phyloP scores from a whole-genome alignment of 306 rosid species.

The Nissolia schottii region DNA sequence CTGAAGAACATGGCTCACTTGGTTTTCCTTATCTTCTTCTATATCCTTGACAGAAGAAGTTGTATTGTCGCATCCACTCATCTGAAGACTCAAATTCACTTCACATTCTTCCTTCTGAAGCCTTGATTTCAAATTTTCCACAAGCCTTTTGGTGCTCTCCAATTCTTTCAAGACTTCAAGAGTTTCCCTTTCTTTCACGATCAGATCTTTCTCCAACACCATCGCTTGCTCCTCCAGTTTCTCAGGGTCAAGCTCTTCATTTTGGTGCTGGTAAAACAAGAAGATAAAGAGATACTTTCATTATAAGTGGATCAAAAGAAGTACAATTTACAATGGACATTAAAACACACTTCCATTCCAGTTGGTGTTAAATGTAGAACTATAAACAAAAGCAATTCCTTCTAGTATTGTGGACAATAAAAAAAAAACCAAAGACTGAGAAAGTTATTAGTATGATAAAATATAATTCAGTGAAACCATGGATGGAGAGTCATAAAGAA shows the following conservation, averaged over 20 bases:
- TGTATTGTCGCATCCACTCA: not conserved
- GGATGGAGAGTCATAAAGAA: not conserved
- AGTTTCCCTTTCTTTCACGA: constrained; percentile 44
- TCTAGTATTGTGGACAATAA: not conserved
- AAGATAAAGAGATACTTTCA: not conserved
- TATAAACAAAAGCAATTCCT: not conserved
- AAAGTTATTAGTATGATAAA: not conserved
- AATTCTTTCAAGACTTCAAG: constrained; percentile 39
- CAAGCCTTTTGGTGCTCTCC: constrained; percentile 41
- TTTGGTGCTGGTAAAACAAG: constrained; percentile 3
- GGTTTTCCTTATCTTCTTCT: constrained; percentile 63
- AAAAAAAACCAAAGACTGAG: not conserved
- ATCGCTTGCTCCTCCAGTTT: constrained; percentile 35
- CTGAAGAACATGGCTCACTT: constrained; percentile 22
- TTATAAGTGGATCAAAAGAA: not conserved
- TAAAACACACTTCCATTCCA: not conserved
- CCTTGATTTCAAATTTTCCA: constrained; percentile 36
- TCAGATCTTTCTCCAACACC: constrained; percentile 37
- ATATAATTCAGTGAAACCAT: not conserved
- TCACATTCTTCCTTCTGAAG: constrained; percentile 40
- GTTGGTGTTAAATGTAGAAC: not conserved
- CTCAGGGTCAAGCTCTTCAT: constrained; percentile 27
- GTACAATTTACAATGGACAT: not conserved
- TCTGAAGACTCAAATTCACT: constrained; percentile 11
- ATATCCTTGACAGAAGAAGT: not conserved